Evolutionary conservation across 2,329 filamentous ascomycete species (phyloP).

Genomic region (Ceratocystis huliohia): DNA sequence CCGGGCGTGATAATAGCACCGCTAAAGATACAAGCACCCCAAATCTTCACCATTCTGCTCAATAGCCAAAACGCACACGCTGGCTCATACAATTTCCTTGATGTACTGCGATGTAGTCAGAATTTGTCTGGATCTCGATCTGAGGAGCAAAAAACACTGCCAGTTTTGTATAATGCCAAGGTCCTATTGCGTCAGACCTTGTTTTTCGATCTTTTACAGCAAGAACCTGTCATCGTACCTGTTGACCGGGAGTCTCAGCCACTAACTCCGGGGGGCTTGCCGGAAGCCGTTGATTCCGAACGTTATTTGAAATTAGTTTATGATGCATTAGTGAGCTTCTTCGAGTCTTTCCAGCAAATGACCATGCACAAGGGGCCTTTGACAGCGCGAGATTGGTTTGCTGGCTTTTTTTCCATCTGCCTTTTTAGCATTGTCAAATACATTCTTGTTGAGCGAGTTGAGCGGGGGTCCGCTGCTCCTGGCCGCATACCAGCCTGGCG

Average conservation of each 20-base stretch:
- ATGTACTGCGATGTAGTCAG: conserved; percentile 40
- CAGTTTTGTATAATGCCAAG: conserved; percentile 42
- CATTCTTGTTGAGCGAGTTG: conserved; percentile 31
- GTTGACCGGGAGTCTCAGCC: conserved; percentile 26
- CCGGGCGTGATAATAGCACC: conserved; percentile 24
- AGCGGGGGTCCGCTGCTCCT: conserved; percentile 32
- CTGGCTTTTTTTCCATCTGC: conserved; percentile 42
- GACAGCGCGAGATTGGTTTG: conserved; percentile 37
- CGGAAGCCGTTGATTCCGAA: conserved; percentile 36
- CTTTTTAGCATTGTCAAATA: conserved; percentile 46
- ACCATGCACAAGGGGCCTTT: conserved; percentile 31
- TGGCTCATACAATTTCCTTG: conserved; percentile 40
- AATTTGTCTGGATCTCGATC: conserved; percentile 37
- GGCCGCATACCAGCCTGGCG: conserved; percentile 5
- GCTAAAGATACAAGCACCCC: conserved; percentile 33
- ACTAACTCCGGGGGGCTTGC: conserved; percentile 23
- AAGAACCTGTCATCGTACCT: conserved; percentile 33
- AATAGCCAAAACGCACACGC: conserved; percentile 40
- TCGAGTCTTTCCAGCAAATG: conserved; percentile 40
- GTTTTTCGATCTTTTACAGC: conserved; percentile 41
- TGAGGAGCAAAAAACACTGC: conserved; percentile 37
- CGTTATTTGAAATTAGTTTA: conserved; percentile 38
- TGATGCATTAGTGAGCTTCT: conserved; percentile 39
- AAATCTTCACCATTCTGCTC: conserved; percentile 38
- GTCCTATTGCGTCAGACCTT: conserved; percentile 42